A percentile compares a stretch with the other conserved stretches of the same genome.
Conservation (phyloP, 2,329 filamentous ascomycete species). For the Fusarium pininemorale region DNA sequence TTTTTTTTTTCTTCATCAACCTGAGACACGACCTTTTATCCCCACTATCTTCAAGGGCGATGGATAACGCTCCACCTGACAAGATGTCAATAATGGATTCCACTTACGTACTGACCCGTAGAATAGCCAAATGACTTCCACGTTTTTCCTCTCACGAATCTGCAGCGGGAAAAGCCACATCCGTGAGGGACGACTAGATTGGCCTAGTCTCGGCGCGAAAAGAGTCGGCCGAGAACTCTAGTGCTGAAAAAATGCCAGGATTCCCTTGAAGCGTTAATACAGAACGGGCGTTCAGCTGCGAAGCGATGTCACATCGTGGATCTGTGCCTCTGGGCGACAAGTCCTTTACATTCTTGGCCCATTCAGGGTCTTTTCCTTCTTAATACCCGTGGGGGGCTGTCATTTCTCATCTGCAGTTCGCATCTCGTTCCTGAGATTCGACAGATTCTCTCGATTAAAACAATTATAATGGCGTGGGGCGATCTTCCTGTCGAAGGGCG, state of each 20-base stretch:
- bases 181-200: neutral
- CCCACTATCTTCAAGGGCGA: neutral
- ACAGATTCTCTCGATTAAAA: neutral
- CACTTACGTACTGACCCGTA: neutral
- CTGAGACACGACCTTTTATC: neutral
- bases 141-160: neutral
- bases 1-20: neutral
- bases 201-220: neutral
- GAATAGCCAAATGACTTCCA: neutral
- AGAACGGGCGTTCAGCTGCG: neutral
- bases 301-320: constrained; percentile 17
- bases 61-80: neutral
- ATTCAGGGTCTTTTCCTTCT: neutral
- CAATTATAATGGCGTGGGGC: constrained; percentile 38
- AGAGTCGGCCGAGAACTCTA: neutral
- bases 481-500: constrained; percentile 32
- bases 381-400: neutral
- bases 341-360: neutral
- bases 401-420: neutral
- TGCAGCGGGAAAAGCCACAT: neutral
- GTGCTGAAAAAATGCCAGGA: neutral
- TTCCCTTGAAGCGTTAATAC: neutral
- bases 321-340: neutral
- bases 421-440: neutral
- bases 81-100: neutral